Evolutionary conservation across 2,329 filamentous ascomycete genomes (phyloP), one percentile per base, ranked within the genome.

Genomic region (Lasiodiplodia sp.): DNA sequence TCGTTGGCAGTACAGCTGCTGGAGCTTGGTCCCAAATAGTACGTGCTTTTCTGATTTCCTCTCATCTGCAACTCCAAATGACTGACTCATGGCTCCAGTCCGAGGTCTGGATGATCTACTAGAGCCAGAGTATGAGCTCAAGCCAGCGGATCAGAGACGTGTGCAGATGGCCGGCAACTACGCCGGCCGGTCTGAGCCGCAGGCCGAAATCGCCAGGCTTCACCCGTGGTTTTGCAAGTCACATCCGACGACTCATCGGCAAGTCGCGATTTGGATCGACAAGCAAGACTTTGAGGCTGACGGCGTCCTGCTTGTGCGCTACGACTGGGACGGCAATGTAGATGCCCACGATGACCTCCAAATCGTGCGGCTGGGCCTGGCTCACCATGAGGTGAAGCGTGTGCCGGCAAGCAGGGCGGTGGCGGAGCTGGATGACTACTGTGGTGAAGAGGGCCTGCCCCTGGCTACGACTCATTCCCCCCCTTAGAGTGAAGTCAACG

Each of bases 371-470:
- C n/a, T 60, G 18, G n/a, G n/a, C 0, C 12, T 60, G 37, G 8
- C 0, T 4, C 2, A 2, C 10, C 4, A 23, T 4, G 16, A 4
- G 34, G 56, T 60, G n/a, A 60, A 44, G 56, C n/a, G 56, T 2
- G 11, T 44, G 7, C 49, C 51, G 21, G 63, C 49, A 34, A 66
- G 63, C 4, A 40, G 51, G 49, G 49, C 49, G 5, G 63, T 56
- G 31, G 63, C 11, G 14, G 64, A 66, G 52, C 28, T 55, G 37
- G 64, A 55, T 25, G 52, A 18, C 18, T 62, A 62, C 7, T 47
- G 57, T 49, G 11, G 21, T 5, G 38, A 62, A 23, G 2, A 62
- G 6, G 57, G 57, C 0, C 11, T 60, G 56, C 34, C n/a, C 3
- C 2, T 28, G 25, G 25, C 25, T 28, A 28, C 3, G 25, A 5